Evolutionary conservation across 202 grass and related monocot species (phyloP).

Genomic region (Saccharum hybrid): DNA sequence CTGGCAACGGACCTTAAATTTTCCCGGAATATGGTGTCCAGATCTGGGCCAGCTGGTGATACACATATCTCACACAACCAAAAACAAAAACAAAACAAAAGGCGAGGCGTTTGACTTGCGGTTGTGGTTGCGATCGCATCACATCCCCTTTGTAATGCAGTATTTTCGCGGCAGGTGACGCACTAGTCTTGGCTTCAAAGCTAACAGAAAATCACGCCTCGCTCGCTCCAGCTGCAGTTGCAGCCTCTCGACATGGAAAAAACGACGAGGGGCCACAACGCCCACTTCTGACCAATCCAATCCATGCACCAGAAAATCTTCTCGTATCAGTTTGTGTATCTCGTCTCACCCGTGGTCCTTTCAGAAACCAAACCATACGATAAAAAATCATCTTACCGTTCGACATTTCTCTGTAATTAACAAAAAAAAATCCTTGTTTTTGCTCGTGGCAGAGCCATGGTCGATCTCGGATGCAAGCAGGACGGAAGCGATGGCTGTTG

Average conservation of each 20-base stretch:
- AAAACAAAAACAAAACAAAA: neutral
- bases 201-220: conserved; percentile 33
- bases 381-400: neutral
- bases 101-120: conserved; percentile 25
- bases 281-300: conserved; percentile 17
- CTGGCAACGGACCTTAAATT: neutral
- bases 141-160: conserved; percentile 12
- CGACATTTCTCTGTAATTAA: neutral
- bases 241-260: neutral
- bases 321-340: neutral
- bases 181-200: conserved; percentile 21
- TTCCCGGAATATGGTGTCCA: conserved; percentile 31
- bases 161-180: conserved; percentile 31
- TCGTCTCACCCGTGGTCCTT: neutral
- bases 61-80: neutral
- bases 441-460: conserved; percentile 21
- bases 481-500: neutral
- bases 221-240: neutral
- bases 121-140: conserved; percentile 11
- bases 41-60: conserved; percentile 36
- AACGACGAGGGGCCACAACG: neutral
- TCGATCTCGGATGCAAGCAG: conserved; percentile 14
- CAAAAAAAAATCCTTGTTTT: neutral
- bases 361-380: neutral
- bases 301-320: conserved; percentile 28